Conservation (phyloP, 208 protist genomes). For the Dictyostelium gargantuum region DNA sequence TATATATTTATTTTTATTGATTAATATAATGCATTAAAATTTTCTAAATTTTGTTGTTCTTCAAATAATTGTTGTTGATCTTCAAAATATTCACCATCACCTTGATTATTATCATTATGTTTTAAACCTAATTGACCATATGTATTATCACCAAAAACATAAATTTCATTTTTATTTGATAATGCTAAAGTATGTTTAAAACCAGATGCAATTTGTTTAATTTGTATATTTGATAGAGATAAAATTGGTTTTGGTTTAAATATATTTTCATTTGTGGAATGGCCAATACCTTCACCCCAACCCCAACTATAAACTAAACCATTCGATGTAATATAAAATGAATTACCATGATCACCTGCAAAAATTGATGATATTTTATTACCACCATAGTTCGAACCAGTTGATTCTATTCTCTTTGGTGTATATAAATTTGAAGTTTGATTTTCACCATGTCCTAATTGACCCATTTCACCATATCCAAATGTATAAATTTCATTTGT, state of each 20-base stretch:
- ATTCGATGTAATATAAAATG: neutral
- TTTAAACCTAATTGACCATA: conserved; percentile 1
- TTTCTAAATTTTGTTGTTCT: no score
- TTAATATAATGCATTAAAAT: no score
- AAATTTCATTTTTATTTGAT: neutral
- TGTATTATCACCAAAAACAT: conserved; percentile 23
- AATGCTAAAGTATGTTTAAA: conserved; percentile 11
- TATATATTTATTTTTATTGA: no score
- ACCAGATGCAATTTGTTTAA: neutral
- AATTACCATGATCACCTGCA: neutral
- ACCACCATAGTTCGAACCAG: neutral
- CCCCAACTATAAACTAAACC: conserved; percentile 11
- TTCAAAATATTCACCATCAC: no score
- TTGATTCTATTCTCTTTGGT: neutral
- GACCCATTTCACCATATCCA: neutral
- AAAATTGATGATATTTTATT: neutral
- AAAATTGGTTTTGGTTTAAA: neutral
- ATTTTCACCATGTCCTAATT: neutral
- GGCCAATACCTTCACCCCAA: neutral
- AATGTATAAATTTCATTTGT: neutral
- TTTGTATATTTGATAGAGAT: neutral
- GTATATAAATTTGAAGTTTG: neutral
- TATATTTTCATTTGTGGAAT: neutral
- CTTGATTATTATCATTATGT: neutral
- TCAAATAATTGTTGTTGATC: no score